Evolutionary conservation across 148 eudicot species (phyloP).

Genomic region (Silene conica): DNA sequence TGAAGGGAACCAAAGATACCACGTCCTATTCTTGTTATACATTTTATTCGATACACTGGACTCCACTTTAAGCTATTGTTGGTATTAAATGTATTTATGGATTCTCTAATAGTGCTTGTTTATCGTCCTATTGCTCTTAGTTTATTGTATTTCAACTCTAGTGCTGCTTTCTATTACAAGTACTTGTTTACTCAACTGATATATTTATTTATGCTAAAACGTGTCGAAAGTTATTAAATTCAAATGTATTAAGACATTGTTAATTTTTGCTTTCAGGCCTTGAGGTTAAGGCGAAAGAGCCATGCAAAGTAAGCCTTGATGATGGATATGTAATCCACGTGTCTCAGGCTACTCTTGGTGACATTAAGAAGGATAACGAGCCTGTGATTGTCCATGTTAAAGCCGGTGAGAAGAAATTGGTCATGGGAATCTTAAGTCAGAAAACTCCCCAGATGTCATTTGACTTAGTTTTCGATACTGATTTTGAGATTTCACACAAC

Average conservation of each 20-base stretch:
- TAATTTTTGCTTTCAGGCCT: neutral
- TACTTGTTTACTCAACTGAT: neutral
- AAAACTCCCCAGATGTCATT: constrained; percentile 51
- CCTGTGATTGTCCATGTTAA: constrained; percentile 38
- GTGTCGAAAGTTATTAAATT: neutral
- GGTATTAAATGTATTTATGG: neutral
- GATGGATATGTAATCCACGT: neutral
- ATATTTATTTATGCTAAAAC: neutral
- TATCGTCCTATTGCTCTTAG: neutral
- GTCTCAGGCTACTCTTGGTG: constrained; percentile 50
- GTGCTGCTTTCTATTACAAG: neutral
- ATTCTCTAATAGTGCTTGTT: neutral
- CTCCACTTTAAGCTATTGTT: neutral
- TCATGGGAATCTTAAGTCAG: constrained; percentile 53
- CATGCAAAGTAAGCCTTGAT: neutral
- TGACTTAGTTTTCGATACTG: constrained; percentile 69
- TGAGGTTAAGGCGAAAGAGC: constrained; percentile 10
- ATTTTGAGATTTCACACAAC: constrained; percentile 78
- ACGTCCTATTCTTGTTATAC: too few species aligned
- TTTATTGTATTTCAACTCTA: neutral
- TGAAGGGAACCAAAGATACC: too few species aligned
- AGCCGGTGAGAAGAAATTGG: constrained; percentile 34
- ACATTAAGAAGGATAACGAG: constrained; percentile 51
- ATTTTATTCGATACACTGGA: too few species aligned
- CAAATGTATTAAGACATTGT: neutral